Conservation (phyloP, 371 early-diverging fungal species). For the Lichtheimia corymbifera region DNA sequence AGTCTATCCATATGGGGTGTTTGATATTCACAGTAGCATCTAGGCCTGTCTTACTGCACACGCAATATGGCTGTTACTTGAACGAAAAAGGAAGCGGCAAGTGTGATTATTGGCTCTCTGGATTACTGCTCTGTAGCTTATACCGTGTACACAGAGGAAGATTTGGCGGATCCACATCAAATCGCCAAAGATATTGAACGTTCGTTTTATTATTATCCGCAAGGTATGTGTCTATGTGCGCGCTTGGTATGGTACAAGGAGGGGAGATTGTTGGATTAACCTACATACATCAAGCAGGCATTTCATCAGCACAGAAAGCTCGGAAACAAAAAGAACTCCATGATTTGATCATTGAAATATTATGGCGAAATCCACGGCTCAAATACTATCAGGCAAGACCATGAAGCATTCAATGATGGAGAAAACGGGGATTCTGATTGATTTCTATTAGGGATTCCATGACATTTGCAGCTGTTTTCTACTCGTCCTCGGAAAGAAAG, state of each 20-base stretch:
- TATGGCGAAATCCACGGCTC: conserved; percentile 52
- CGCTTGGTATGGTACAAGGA: neutral
- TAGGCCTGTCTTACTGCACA: conserved; percentile 54
- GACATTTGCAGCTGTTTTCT: conserved; percentile 55
- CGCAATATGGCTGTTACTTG: conserved; percentile 52
- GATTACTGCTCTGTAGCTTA: neutral
- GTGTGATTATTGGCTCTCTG: too few species aligned
- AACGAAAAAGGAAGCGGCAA: conserved; percentile 53
- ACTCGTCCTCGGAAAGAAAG: conserved; percentile 52
- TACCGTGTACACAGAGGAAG: conserved; percentile 33
- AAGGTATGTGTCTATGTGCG: conserved; percentile 29
- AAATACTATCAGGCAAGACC: conserved; percentile 52
- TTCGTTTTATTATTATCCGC: conserved; percentile 54
- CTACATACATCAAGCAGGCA: conserved; percentile 22
- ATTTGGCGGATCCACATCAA: conserved; percentile 49
- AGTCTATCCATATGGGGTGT: neutral
- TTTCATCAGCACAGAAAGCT: conserved; percentile 45
- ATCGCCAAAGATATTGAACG: conserved; percentile 53
- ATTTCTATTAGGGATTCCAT: conserved; percentile 44
- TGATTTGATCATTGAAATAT: conserved; percentile 47
- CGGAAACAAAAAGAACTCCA: conserved; percentile 53
- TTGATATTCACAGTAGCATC: too few species aligned
- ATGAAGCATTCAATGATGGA: too few species aligned
- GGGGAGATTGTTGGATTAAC: neutral
- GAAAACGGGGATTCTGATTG: too few species aligned